Percentiles rank a stretch among this genome's conserved stretches.
Evolutionary conservation across 2,329 filamentous ascomycete genomes (phyloP).

Genomic region (Trichoderma sp.): DNA sequence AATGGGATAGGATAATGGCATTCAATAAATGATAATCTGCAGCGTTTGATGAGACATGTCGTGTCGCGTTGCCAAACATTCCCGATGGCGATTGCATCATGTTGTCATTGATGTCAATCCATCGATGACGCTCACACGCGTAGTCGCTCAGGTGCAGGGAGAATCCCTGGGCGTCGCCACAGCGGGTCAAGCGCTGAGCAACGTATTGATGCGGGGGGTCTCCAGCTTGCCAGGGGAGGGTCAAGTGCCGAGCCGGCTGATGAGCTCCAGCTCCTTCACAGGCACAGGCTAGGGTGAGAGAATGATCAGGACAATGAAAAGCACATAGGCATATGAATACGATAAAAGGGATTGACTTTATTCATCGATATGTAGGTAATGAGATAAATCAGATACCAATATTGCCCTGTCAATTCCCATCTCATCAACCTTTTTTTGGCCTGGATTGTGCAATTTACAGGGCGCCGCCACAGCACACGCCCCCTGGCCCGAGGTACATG

Average conservation of each 20-base stretch:
- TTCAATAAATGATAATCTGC: not conserved
- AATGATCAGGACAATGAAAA: not conserved
- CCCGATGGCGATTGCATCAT: not conserved
- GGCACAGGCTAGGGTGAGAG: not conserved
- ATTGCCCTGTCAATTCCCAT: not conserved
- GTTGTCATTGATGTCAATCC: not conserved
- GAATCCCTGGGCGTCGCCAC: constrained; percentile 5
- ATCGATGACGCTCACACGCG: constrained; percentile 13
- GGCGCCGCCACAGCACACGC: not conserved
- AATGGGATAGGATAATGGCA: not conserved
- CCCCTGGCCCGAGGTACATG: not conserved
- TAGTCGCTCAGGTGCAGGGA: not conserved
- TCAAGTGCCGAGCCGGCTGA: not conserved
- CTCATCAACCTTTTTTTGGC: not conserved
- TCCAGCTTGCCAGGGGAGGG: not conserved
- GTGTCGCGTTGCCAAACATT: not conserved
- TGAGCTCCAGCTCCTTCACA: not conserved
- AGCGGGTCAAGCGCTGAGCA: constrained; percentile 2
- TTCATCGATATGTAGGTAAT: not conserved
- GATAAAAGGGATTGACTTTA: not conserved
- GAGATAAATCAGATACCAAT: not conserved
- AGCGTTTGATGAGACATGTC: not conserved
- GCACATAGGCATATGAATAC: not conserved
- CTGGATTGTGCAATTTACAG: not conserved
- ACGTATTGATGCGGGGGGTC: not conserved